Evolutionary conservation across 345 rosid genomes (phyloP), one percentile per base, ranked within the genome.

Genomic region (Xanthoceras sorbifolium): DNA sequence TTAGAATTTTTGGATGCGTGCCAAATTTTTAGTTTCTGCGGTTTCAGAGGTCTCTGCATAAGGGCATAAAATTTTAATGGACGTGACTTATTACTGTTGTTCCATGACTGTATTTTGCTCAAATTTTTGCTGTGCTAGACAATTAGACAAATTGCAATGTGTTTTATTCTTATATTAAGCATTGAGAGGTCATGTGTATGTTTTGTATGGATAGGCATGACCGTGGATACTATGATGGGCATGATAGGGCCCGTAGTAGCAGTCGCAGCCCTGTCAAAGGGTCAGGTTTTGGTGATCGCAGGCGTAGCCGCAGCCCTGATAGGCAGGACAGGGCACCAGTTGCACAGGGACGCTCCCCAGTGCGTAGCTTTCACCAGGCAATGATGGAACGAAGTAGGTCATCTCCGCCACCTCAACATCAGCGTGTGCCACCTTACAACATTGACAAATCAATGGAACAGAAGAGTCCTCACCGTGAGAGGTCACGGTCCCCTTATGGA

Each of bases 341-440:
- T 2, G 80, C 79, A 18, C 87, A 82, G 40, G 82, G 55, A 29
- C 73, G 74, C 38, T 87, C 92, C 34, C 89, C 93, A 38, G 85
- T 79, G 10, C 88, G 84, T 40, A 88, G 95, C 80, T 92, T 90
- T 84, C 98, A 93, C 76, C 93, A 86, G 87, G 26, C 80, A 23
- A 91, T 92, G 92, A 86, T 85, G 89, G 91, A 80, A 72, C 83
- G 82, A 46, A 78, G 73, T 46, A 79, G 77, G 22, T 75, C 69
- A 31, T 74, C 86, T 23, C 55, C 74, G 4, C 64, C 60, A 17
- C 5, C 36, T 36, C 75, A 66, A 11, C 50, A 63, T 22, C 62
- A 42, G 46, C 36, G 65, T 22, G 9, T 9, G 29, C 70, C 46
- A 38, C 65, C 65, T 61, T 66, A 38, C 29, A 38, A 12, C 50